phyloP scores from a whole-genome alignment of 140 eudicot species.

The Erigeron philadelphicus region DNA sequence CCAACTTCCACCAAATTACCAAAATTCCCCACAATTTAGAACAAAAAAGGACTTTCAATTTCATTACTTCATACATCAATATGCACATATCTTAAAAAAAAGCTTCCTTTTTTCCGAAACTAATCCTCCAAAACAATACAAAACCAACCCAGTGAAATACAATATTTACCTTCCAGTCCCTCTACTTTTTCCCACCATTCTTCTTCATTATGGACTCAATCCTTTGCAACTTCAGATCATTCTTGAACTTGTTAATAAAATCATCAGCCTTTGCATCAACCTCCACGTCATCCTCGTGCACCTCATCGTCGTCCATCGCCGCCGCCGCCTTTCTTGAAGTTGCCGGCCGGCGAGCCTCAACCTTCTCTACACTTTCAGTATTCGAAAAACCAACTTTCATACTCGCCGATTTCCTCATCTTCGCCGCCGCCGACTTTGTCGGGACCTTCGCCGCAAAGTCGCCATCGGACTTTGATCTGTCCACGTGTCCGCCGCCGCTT shows the following conservation, averaged over 20 bases:
- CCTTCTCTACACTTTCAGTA: constrained; percentile 42
- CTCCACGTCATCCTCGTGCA: constrained; percentile 41
- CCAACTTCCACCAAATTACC: constrained; percentile 22
- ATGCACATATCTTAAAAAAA: not conserved
- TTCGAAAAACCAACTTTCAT: constrained; percentile 54
- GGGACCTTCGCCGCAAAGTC: constrained; percentile 31
- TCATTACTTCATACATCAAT: not conserved
- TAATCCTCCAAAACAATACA: constrained; percentile 6
- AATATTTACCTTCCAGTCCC: constrained; percentile 34
- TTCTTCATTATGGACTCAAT: constrained; percentile 61
- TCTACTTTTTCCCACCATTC: constrained; percentile 51
- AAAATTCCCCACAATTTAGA: constrained; percentile 15
- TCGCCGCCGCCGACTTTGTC: constrained; percentile 32
- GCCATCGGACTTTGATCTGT: constrained; percentile 59
- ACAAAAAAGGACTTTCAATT: not conserved
- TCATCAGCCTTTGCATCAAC: constrained; percentile 77
- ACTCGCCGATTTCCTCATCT: constrained; percentile 75
- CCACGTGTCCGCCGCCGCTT: constrained; percentile 19
- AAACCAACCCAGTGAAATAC: constrained; percentile 18
- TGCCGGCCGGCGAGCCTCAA: constrained; percentile 68
- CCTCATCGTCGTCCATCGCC: constrained; percentile 24
- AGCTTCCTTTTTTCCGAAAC: constrained; percentile 11
- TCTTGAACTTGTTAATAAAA: constrained; percentile 71
- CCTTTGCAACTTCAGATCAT: constrained; percentile 80
- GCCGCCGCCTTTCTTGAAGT: constrained; percentile 30